phyloP scores from a whole-genome alignment of 2,329 filamentous ascomycete genomes.

The Monilinia fructicola region DNA sequence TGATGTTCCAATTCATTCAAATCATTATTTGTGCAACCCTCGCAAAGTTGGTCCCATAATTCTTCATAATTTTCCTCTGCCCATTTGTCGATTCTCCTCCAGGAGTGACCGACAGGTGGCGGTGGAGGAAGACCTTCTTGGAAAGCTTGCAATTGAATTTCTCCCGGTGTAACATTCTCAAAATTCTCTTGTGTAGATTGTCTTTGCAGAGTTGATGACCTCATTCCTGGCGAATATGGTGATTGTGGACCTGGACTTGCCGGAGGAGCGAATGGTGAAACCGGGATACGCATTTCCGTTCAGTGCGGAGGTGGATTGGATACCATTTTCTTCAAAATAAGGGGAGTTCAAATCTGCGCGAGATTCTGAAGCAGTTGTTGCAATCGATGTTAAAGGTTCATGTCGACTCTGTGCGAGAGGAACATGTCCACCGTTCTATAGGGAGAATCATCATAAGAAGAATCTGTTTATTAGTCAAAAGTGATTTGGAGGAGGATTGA shows the following conservation, averaged over 20 bases:
- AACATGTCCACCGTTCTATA: constrained; percentile 90
- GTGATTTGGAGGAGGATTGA: background rate
- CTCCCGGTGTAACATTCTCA: constrained; percentile 70
- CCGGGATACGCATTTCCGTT: constrained; percentile 58
- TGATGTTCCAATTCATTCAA: constrained; percentile 96
- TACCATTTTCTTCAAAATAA: constrained; percentile 70
- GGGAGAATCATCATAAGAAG: constrained; percentile 88
- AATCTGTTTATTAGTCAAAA: constrained; percentile 59
- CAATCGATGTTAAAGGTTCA: constrained; percentile 80
- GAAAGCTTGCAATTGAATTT: constrained; percentile 97
- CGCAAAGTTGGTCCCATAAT: constrained; percentile 87
- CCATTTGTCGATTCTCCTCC: constrained; percentile 93
- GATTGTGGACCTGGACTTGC: constrained; percentile 58
- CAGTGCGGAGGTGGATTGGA: constrained; percentile 51
- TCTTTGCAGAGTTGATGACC: constrained; percentile 69
- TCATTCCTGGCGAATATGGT: constrained; percentile 87
- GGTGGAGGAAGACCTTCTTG: constrained; percentile 86
- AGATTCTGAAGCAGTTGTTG: constrained; percentile 82
- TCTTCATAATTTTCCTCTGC: constrained; percentile 93
- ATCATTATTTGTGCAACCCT: constrained; percentile 90
- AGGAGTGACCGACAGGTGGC: constrained; percentile 84
- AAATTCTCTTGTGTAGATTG: constrained; percentile 64
- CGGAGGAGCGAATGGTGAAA: constrained; percentile 39
- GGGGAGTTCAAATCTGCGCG: constrained; percentile 77
- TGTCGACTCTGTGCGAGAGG: constrained; percentile 81